Percentiles rank a stretch among this genome's conserved stretches.
These are phyloP conservation scores for Aspergillus pseudotamarii DNA, from an alignment of 2,329 filamentous ascomycete species.

Conservation along the genomic window DNA sequence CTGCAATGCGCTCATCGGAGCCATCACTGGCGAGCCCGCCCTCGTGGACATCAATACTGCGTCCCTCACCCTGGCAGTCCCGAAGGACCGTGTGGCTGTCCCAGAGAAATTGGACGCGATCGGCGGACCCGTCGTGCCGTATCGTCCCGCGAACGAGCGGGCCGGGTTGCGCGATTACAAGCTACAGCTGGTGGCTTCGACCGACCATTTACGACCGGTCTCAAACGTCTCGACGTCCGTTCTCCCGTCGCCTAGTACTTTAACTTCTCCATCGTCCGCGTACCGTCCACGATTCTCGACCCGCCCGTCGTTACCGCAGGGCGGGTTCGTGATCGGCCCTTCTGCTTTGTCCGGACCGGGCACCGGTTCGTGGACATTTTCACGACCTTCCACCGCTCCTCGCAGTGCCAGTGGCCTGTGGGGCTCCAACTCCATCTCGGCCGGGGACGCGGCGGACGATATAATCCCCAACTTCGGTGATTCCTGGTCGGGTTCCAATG, in stretches of 20 bases:
- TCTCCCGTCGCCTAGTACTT: constrained; percentile 26
- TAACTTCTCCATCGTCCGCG: constrained; percentile 27
- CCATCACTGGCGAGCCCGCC: constrained; percentile 87
- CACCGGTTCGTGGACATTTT: constrained; percentile 27
- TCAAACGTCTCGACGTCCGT: constrained; percentile 35
- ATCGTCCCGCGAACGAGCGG: constrained; percentile 7
- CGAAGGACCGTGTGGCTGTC: constrained; percentile 48
- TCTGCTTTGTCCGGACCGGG: constrained; percentile 18
- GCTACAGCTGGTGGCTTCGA: constrained; percentile 61
- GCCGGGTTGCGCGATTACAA: constrained; percentile 58
- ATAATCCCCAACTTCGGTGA: constrained; percentile 42
- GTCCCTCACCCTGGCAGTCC: constrained; percentile 84
- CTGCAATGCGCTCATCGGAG: constrained; percentile 92
- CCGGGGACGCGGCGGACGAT: constrained; percentile 32
- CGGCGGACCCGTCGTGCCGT: constrained; percentile 11
- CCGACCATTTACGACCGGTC: constrained; percentile 61
- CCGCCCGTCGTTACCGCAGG: constrained; percentile 30
- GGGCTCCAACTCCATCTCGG: constrained; percentile 30
- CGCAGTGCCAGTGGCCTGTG: constrained; percentile 38
- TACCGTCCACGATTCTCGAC: constrained; percentile 38
- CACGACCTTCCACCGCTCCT: constrained; percentile 25
- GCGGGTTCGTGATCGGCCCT: constrained; percentile 29
- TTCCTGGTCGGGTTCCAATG: constrained; percentile 21
- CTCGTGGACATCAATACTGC: constrained; percentile 88
- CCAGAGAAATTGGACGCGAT: constrained; percentile 9